Evolutionary conservation across 2,329 filamentous ascomycete genomes (phyloP), one percentile per base, ranked within the genome.

Genomic region (Gaeumannomyces sp.): DNA sequence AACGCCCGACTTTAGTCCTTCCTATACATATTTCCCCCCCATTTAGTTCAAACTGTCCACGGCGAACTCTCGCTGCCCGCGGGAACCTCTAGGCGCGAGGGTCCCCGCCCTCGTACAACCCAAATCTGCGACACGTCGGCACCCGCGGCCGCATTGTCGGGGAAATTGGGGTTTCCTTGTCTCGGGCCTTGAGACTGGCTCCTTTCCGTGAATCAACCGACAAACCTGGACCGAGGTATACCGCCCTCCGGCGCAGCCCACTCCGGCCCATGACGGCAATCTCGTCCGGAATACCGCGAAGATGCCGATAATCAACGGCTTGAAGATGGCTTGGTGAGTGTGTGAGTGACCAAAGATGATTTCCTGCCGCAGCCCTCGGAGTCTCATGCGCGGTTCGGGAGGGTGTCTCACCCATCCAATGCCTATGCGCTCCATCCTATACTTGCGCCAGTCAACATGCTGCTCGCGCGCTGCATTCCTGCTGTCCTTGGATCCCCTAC

Each of bases 321-420:
- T 86, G 75, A 89, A 89, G 77, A 89, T 91, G 82, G 88, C 88
- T 73, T 91, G 88, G 88, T 91, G 83, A 72, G 87, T 80, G 64
- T 57, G 53, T 64, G 27, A 53, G 45, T 53, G 19, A 53, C 45
- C 22, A 53, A 10, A 4, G 22, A 4, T 2, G 3, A 1, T n/a
- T 8, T 19, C 35, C 45, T 22, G 22, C 22, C 22, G 22, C 19
- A 22, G 5, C 45, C 8, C 35, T 38, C 35, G 35, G 35, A 1
- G 35, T 19, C 13, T 19, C 35, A 38, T 38, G 35, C 35, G 35
- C 14, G 35, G 35, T 16, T 19, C 45, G 45, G 45, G 45, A n/a
- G 45, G 22, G 45, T 53, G 6, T n/a, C 22, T 2, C 7, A 22
- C 22, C 22, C 45, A 53, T 53, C 22, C 45, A n/a, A n/a, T n/a